A percentile compares a stretch with the other conserved stretches of the same genome.
Evolutionary conservation across 1,284 basidiomycete species (phyloP).

Genomic region (Trichosporon sp.): DNA sequence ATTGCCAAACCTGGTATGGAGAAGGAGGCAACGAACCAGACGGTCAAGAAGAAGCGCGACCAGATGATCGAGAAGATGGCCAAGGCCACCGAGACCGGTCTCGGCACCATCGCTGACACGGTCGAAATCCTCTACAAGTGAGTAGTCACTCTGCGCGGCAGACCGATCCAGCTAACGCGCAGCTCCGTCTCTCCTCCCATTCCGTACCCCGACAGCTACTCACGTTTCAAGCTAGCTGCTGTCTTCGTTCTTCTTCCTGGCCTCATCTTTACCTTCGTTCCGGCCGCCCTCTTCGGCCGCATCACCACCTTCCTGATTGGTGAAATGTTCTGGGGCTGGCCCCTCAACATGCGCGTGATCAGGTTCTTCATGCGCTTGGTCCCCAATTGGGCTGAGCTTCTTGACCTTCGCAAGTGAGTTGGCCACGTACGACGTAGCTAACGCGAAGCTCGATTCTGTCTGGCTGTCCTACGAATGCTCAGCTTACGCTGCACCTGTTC

Average conservation of each 20-base stretch:
- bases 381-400: slow-evolving; percentile 52
- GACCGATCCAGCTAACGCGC: not conserved
- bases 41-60: slow-evolving; percentile 50
- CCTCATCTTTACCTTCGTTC: slow-evolving; percentile 51
- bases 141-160: not conserved
- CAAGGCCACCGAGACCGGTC: slow-evolving; percentile 45
- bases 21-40: slow-evolving; percentile 1
- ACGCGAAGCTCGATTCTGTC: slow-evolving; percentile 51
- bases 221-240: slow-evolving; percentile 49
- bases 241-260: slow-evolving; percentile 43
- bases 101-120: slow-evolving; percentile 48
- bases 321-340: slow-evolving; percentile 54
- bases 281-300: slow-evolving; percentile 52
- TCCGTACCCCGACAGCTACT: slow-evolving; percentile 46
- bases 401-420: slow-evolving; percentile 25
- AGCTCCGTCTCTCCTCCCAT: slow-evolving; percentile 44
- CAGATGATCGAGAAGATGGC: slow-evolving; percentile 47
- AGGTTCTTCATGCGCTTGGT: slow-evolving; percentile 40
- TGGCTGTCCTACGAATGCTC: slow-evolving; percentile 59
- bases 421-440: not conserved
- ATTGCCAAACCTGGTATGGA: not conserved
- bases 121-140: slow-evolving; percentile 48
- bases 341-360: slow-evolving; percentile 49
- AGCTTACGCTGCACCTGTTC: slow-evolving; percentile 56
- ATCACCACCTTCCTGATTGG: slow-evolving; percentile 53